Base-by-base conservation (phyloP, 305 asterid species). In the Fraxinus latifolia region DNA sequence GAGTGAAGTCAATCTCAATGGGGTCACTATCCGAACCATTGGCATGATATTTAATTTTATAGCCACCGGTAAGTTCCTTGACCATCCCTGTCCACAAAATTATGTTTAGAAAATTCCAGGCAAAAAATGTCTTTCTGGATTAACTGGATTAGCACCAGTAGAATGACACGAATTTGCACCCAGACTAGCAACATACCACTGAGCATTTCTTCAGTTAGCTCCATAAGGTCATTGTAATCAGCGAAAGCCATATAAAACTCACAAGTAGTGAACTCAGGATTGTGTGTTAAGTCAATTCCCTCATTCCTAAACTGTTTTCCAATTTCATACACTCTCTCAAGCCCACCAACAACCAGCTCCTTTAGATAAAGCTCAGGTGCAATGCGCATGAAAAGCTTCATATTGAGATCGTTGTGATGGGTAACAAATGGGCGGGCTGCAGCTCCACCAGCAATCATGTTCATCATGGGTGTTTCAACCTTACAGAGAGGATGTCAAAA, bases 391-490 rank as follows among this genome's bases (percentile, higher is more conserved):
- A 9, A 89, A 74, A 93, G 96, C 83, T 78, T 86, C 94, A 89
- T 85, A 78, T 90, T 91, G 31, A 91, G 87, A 2, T 91, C 97
- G 68, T 91, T 91, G 86, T 93, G 96, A 80, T 91, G 95, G 65
- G 95, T 93, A 34, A 93, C 96, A 83, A 93, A 90, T 73, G 97
- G 94, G 19, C 91, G 89, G 3, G 97, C 97, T 82, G 94, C 94
- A 70, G 95, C 97, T 80, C 97, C 95, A 23, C 95, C 97, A 65
- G 97, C 89, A 82, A 92, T 93, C 97, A 89, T 94, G 89, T 94
- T 94, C 99, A 96, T 91, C 95, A 92, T 93, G 70, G 98, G 98
- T 1, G 98, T 92, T 85, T 96, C 98, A 77, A 96, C 98, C 99
- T 95, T 76, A 14, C 1, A 15, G 47, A 32, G 79, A 70, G 31